Evolutionary conservation across 257 asterid genomes (phyloP).

Genomic region (Jasminum sambac): DNA sequence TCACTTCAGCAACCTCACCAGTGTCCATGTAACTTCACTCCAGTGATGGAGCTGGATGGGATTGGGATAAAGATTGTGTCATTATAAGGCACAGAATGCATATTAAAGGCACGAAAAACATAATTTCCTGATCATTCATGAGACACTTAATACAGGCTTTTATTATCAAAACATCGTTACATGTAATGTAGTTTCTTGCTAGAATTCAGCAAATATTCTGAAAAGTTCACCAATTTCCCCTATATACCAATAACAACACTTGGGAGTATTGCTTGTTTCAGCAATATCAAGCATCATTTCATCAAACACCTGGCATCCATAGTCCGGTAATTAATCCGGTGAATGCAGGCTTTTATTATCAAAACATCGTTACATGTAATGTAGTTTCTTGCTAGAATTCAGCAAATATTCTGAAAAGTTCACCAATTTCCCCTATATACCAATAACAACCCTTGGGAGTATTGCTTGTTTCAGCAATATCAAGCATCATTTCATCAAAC

Average conservation of each 20-base stretch:
- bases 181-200: not conserved
- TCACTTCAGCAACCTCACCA: constrained; percentile 33
- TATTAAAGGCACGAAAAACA: not conserved
- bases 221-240: not conserved
- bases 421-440: not conserved
- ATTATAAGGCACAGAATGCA: not conserved
- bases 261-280: not conserved
- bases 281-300: not conserved
- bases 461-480: not conserved
- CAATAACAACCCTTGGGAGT: not conserved
- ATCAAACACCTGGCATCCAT: not conserved
- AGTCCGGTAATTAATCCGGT: not conserved
- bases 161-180: not conserved
- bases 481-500: not conserved
- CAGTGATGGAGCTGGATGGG: constrained; percentile 33
- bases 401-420: not conserved
- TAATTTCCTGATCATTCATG: constrained; percentile 9
- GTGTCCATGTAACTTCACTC: constrained; percentile 45
- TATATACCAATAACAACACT: not conserved
- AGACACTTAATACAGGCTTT: not conserved
- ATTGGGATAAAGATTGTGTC: not conserved
- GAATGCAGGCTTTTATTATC: not conserved
- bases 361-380: not conserved
- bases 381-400: not conserved
- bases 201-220: not conserved